Base-by-base conservation (phyloP, 352 stramenopile species). In the Saprolegnia parasitica region DNA sequence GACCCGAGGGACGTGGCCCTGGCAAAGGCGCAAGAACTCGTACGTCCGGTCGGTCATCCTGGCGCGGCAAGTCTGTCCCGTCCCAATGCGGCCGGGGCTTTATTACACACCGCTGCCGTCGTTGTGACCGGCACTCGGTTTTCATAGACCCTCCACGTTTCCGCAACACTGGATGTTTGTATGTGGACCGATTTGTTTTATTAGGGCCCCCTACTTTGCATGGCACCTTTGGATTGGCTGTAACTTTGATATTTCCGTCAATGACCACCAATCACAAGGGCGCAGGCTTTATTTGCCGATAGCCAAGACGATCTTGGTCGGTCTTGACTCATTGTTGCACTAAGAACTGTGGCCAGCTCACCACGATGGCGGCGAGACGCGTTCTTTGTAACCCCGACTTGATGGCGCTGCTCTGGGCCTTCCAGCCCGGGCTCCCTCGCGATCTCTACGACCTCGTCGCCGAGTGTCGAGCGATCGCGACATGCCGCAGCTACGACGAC, bases 11-110 rank as follows among this genome's bases (percentile, higher is more conserved):
- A 74, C 64, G 57, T 77, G 81, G 63, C 84, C 79, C 71, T 88
- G 72, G 71, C 82, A 90, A 40, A 86, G 80, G 71, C 79, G 78
- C 71, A 75, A 63, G 73, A 92, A 92, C 65, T 92, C 84, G 67
- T 56, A 57, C 70, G 84, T 90, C 39, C 84, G 82, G 73, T 92
- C 58, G 4, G 58, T 67, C 58, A 67, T 67, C 6, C 58, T 67
- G 11, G 24, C 42, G 42, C 42, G 42, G 42, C 18, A 49, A 15
- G 42, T 24, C 11, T 49, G 26, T 37, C 35, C 29, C 39, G 58
- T 50, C 13, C 50, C 35, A 4, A 21, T 40, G 15, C 56, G 13
- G 58, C 58, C 39, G 8, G 42, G 42, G 42, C 42, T 49, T 49
- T n/a, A 49, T 49, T 49, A 49, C 42, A 49, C 42, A 49, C 42